Percentiles rank a stretch among this genome's conserved stretches.
Evolutionary conservation across 2,329 filamentous ascomycete genomes (phyloP).

Genomic region (Pseudogymnoascus sp.): DNA sequence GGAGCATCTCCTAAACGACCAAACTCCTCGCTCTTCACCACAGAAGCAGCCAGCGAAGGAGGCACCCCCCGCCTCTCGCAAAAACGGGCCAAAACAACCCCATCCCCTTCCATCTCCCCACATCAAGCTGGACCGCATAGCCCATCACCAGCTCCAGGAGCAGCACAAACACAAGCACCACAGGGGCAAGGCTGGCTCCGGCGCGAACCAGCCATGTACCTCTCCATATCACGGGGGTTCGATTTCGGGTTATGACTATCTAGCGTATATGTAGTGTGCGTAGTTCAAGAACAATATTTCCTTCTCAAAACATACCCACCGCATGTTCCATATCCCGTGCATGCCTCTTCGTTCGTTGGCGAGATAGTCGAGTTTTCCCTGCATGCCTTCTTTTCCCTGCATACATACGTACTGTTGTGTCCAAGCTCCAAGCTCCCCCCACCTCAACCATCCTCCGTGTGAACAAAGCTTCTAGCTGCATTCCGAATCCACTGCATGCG

Average conservation of each 20-base stretch:
- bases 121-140: not conserved
- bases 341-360: not conserved
- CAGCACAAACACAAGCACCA: not conserved
- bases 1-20: not conserved
- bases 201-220: not conserved
- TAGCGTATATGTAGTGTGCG: not conserved
- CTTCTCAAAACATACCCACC: not conserved
- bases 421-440: not conserved
- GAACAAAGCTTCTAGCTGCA: not conserved
- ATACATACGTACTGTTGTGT: not conserved
- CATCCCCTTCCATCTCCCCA: not conserved
- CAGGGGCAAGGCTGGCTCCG: not conserved
- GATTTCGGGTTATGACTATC: constrained; percentile 1
- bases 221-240: not conserved
- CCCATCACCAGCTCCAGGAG: not conserved
- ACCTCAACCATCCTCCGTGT: not conserved
- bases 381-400: too few species aligned
- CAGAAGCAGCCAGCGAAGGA: not conserved
- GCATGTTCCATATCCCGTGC: not conserved
- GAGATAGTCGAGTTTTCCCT: not conserved
- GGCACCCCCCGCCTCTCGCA: not conserved
- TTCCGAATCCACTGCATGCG: not conserved
- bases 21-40: not conserved
- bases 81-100: not conserved
- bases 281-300: not conserved